Evolutionary conservation across 2,329 filamentous ascomycete genomes (phyloP).

Genomic region (Penicillium sp.): DNA sequence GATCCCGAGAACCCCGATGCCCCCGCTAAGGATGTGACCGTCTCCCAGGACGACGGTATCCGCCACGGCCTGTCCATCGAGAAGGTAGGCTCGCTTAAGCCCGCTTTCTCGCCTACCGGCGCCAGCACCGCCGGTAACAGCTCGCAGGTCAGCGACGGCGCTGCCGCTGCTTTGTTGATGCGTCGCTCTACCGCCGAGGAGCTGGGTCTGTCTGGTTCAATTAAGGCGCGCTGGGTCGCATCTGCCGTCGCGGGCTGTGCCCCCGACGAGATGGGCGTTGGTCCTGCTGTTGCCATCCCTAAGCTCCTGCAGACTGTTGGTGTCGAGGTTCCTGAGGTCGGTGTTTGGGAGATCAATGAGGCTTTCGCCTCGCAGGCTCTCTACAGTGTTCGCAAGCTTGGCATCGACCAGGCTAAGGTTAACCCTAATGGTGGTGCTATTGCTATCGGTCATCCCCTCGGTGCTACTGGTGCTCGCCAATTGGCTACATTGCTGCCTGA

Average conservation of each 20-base stretch:
- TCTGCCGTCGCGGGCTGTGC: constrained; percentile 72
- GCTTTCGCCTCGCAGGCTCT: constrained; percentile 63
- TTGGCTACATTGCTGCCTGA: constrained; percentile 69
- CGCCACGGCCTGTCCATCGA: constrained; percentile 65
- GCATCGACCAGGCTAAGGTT: constrained; percentile 64
- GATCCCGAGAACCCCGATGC: constrained; percentile 62
- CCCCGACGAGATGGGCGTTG: constrained; percentile 93
- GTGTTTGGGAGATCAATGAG: constrained; percentile 93
- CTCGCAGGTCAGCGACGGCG: constrained; percentile 83
- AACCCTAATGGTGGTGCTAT: constrained; percentile 94
- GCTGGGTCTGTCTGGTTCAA: constrained; percentile 64
- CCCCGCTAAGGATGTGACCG: constrained; percentile 58
- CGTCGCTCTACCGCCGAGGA: constrained; percentile 72
- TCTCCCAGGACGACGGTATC: constrained; percentile 80
- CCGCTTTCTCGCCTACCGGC: constrained; percentile 74
- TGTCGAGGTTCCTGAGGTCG: constrained; percentile 65
- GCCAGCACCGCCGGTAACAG: constrained; percentile 81
- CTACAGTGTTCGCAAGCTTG: constrained; percentile 65
- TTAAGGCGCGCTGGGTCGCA: constrained; percentile 80
- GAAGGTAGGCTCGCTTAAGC: constrained; percentile 75
- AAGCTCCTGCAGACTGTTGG: constrained; percentile 70
- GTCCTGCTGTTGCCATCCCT: constrained; percentile 81
- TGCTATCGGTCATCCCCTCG: constrained; percentile 87
- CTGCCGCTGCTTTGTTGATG: constrained; percentile 80
- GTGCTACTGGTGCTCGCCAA: constrained; percentile 82